Conservation (phyloP, 768 basidiomycete genomes). For the Xerocomellus dryophilus region DNA sequence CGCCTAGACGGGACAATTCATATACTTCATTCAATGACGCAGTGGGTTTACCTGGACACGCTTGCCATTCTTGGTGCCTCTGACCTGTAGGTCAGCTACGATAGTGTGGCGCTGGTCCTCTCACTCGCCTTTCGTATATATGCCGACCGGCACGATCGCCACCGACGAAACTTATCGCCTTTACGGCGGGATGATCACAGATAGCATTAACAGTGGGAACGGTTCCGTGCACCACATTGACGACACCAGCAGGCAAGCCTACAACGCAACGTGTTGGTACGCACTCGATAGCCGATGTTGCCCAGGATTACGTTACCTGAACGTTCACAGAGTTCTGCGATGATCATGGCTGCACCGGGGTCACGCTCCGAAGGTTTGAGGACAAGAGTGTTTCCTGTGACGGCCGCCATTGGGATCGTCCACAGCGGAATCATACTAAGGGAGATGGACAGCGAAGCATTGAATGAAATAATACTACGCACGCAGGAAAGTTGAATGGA, state of each 20-base stretch:
- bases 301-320: conserved; percentile 47
- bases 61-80: conserved; percentile 84
- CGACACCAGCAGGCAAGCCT: conserved; percentile 82
- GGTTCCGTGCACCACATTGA: conserved; percentile 90
- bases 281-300: neutral
- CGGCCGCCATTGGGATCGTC: conserved; percentile 87
- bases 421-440: conserved; percentile 92
- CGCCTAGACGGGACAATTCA: conserved; percentile 37
- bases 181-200: conserved; percentile 88
- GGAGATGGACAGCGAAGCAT: neutral
- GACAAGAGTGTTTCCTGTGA: conserved; percentile 91
- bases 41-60: conserved; percentile 64
- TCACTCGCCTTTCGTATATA: conserved; percentile 76
- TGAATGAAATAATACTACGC: conserved; percentile 25
- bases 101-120: neutral
- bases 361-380: conserved; percentile 96
- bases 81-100: conserved; percentile 28
- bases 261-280: neutral
- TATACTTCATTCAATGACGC: neutral
- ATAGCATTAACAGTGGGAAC: conserved; percentile 90
- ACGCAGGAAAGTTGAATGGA: conserved; percentile 92
- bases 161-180: conserved; percentile 95
- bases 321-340: conserved; percentile 88
- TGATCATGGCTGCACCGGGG: conserved; percentile 96
- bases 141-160: conserved; percentile 91